These are phyloP conservation scores for Cytauxzoon felis DNA, from an alignment of 169 alveolate species.

Conservation along the genomic window DNA sequence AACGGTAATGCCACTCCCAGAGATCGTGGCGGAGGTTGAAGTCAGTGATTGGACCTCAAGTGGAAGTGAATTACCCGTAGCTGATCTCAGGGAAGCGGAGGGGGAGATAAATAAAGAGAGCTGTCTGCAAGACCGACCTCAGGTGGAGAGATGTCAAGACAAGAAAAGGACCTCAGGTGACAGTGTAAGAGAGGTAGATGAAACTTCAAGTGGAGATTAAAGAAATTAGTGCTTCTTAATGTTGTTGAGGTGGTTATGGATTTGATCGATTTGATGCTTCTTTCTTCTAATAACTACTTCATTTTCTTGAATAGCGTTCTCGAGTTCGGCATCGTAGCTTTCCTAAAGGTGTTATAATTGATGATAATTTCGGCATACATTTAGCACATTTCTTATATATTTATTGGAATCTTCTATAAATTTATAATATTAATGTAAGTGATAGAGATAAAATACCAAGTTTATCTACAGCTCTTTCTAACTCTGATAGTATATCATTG, in stretches of 20 bases:
- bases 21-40: no score
- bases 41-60: no score
- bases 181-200: no score
- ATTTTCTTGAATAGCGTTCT: constrained; percentile 42
- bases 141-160: no score
- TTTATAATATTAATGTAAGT: not conserved
- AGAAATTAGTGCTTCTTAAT: no score
- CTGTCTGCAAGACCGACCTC: no score
- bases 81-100: no score
- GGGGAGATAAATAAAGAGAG: no score
- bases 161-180: no score
- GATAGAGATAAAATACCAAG: constrained; percentile 15
- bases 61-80: no score
- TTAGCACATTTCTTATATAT: constrained; percentile 5
- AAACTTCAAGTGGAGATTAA: no score
- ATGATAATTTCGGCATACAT: not conserved
- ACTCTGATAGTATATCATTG: constrained; percentile 12
- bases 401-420: constrained; percentile 49
- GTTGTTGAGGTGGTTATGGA: constrained; percentile 27
- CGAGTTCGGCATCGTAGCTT: constrained; percentile 15
- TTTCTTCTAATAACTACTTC: constrained; percentile 45
- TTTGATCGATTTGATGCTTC: constrained; percentile 34
- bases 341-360: not conserved
- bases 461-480: constrained; percentile 35
- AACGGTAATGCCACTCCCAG: no score